A percentile compares a stretch with the other conserved stretches of the same genome.
phyloP scores from a whole-genome alignment of 2,329 filamentous ascomycete genomes.

The Bipolaris victoriae region DNA sequence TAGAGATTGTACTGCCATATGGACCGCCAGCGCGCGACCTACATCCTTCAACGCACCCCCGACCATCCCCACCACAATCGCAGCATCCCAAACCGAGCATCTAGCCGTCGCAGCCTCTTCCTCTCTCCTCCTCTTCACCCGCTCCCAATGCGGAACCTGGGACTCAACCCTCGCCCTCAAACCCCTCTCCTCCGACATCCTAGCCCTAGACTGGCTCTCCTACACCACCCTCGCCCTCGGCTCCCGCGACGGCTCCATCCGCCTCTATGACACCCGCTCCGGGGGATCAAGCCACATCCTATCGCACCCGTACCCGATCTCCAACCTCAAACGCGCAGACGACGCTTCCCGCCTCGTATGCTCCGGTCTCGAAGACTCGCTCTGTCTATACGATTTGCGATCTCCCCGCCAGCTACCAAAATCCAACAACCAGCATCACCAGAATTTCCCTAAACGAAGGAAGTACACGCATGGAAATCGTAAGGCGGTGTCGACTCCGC shows the following conservation, averaged over 20 bases:
- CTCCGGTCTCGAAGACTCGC: constrained; percentile 33
- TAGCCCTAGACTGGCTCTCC: constrained; percentile 45
- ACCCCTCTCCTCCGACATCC: constrained; percentile 34
- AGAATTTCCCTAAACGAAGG: constrained; percentile 20
- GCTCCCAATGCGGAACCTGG: constrained; percentile 31
- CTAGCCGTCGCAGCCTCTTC: constrained; percentile 42
- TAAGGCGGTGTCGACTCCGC: neutral
- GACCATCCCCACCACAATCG: constrained; percentile 18
- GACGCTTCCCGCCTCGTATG: constrained; percentile 36
- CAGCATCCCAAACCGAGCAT: constrained; percentile 33
- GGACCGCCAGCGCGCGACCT: constrained; percentile 34
- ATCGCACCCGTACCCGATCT: constrained; percentile 34
- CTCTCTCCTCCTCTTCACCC: constrained; percentile 33
- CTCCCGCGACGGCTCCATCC: constrained; percentile 41
- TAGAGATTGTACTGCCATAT: constrained; percentile 34
- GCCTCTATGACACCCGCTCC: constrained; percentile 42
- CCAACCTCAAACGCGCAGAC: constrained; percentile 33
- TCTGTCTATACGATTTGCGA: constrained; percentile 44
- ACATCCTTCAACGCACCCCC: constrained; percentile 17
- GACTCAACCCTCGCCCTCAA: constrained; percentile 15
- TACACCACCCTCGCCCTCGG: constrained; percentile 41
- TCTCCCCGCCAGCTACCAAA: constrained; percentile 14
- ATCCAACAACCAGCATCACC: neutral
- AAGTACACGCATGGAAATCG: constrained; percentile 11
- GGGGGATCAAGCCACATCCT: constrained; percentile 32